phyloP scores from a whole-genome alignment of 495 filamentous ascomycete species.

The Penicillium cinerascens region DNA sequence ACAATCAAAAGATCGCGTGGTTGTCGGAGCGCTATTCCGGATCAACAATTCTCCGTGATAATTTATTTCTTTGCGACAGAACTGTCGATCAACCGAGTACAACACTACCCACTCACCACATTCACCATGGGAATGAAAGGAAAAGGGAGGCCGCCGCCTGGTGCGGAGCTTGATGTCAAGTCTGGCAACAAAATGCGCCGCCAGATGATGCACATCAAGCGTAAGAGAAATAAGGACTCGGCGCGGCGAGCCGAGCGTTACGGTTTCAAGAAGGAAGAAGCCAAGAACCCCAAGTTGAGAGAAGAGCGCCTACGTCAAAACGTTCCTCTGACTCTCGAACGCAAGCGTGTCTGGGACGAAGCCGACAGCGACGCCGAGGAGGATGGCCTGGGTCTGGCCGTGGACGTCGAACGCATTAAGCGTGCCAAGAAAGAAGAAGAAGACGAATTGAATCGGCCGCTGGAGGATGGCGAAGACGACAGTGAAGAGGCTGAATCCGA shows the following conservation, averaged over 20 bases:
- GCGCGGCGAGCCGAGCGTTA: conserved; percentile 73
- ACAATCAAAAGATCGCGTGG: conserved; percentile 9
- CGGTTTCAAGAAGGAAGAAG: conserved; percentile 75
- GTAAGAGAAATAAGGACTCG: conserved; percentile 70
- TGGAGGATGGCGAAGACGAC: conserved; percentile 33
- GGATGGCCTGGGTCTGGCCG: conserved; percentile 63
- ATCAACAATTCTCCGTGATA: conserved; percentile 23
- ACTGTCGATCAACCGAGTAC: not conserved
- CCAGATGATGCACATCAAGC: conserved; percentile 67
- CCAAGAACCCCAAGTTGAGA: conserved; percentile 72
- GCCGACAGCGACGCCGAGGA: conserved; percentile 65
- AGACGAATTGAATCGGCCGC: conserved; percentile 43
- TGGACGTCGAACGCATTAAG: conserved; percentile 76
- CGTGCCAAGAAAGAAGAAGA: conserved; percentile 64
- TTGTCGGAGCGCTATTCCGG: conserved; percentile 13
- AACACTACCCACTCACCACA: not conserved
- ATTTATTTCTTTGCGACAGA: conserved; percentile 25
- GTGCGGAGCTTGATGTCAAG: conserved; percentile 19
- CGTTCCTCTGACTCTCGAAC: conserved; percentile 78
- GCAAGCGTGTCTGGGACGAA: conserved; percentile 91
- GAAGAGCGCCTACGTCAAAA: conserved; percentile 70
- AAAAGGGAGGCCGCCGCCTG: conserved; percentile 26
- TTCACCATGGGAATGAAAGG: conserved; percentile 27
- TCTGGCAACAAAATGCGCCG: conserved; percentile 70
- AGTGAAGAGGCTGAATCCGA: conserved; percentile 47